Evolutionary conservation across 2,329 filamentous ascomycete genomes (phyloP).

Genomic region (Fusarium chlamydosporum): DNA sequence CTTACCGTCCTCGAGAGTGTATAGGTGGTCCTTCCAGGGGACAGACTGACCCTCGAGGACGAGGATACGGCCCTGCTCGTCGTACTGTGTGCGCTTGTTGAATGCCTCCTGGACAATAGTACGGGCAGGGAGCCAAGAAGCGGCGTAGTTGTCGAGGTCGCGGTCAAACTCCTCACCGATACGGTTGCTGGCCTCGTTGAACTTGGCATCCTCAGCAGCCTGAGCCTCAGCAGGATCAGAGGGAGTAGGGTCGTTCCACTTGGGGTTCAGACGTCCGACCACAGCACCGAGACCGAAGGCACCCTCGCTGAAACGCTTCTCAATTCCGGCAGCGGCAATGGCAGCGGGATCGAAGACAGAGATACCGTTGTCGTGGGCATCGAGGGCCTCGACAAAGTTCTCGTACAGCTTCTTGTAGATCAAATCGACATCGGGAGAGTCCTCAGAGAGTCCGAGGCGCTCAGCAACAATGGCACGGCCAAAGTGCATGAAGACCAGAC

Average conservation of each 20-base stretch:
- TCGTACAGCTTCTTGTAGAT: constrained; percentile 92
- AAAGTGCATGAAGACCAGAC: constrained; percentile 96
- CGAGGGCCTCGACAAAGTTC: constrained; percentile 94
- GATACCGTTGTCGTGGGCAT: constrained; percentile 98
- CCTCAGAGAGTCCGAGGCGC: constrained; percentile 65
- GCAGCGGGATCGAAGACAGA: constrained; percentile 81
- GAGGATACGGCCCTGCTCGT: constrained; percentile 82
- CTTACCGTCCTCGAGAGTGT: constrained; percentile 80
- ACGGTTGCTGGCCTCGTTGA: constrained; percentile 80
- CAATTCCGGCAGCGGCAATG: constrained; percentile 77
- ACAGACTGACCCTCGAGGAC: constrained; percentile 83
- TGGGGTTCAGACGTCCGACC: constrained; percentile 83
- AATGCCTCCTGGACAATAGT: constrained; percentile 84
- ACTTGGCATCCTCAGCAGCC: constrained; percentile 83
- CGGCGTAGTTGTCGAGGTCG: constrained; percentile 81
- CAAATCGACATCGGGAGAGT: constrained; percentile 76
- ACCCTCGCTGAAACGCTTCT: constrained; percentile 86
- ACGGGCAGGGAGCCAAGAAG: constrained; percentile 89
- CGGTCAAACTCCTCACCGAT: constrained; percentile 91
- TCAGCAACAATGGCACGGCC: constrained; percentile 84
- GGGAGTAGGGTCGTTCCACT: constrained; percentile 78
- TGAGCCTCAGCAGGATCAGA: constrained; percentile 70
- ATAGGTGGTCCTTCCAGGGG: constrained; percentile 97
- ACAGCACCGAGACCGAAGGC: constrained; percentile 88
- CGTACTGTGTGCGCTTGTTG: constrained; percentile 74